Conservation (phyloP, 768 basidiomycete species). For the Amanita rubescens region DNA sequence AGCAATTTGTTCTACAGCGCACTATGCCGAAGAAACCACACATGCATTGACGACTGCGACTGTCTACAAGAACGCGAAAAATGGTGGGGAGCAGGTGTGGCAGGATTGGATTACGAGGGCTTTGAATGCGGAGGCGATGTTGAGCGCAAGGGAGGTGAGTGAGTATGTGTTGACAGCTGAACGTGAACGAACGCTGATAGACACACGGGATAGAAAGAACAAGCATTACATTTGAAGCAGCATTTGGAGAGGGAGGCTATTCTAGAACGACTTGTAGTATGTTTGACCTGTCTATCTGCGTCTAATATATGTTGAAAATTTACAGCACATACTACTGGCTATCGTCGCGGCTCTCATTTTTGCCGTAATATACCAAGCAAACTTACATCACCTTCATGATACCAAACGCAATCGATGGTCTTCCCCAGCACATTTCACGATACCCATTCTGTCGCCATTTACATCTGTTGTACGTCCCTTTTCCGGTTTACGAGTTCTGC, state of each 20-base stretch:
- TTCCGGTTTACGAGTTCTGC: no score
- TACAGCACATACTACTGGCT: constrained; percentile 25
- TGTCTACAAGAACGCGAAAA: no score
- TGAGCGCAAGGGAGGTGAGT: constrained; percentile 41
- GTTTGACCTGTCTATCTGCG: constrained; percentile 5
- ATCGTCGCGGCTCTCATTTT: constrained; percentile 28
- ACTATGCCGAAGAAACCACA: background rate
- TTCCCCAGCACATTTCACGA: constrained; percentile 59
- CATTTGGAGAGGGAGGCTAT: constrained; percentile 41
- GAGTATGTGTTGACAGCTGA: no score
- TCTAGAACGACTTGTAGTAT: constrained; percentile 28
- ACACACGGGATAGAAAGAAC: constrained; percentile 32
- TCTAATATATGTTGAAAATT: background rate
- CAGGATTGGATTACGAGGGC: constrained; percentile 69
- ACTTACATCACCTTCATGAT: constrained; percentile 18
- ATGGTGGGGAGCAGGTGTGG: constrained; percentile 19
- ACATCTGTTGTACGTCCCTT: constrained; percentile 57
- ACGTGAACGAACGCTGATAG: constrained; percentile 8
- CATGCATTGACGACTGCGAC: background rate
- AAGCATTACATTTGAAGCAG: constrained; percentile 27
- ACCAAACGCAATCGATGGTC: constrained; percentile 22
- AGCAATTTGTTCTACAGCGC: background rate
- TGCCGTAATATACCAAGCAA: constrained; percentile 27
- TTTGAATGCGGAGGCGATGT: constrained; percentile 53
- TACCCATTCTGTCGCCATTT: constrained; percentile 73